Evolutionary conservation across 164 flowering plant genomes (phyloP).

Genomic region (Aristolochia californica): DNA sequence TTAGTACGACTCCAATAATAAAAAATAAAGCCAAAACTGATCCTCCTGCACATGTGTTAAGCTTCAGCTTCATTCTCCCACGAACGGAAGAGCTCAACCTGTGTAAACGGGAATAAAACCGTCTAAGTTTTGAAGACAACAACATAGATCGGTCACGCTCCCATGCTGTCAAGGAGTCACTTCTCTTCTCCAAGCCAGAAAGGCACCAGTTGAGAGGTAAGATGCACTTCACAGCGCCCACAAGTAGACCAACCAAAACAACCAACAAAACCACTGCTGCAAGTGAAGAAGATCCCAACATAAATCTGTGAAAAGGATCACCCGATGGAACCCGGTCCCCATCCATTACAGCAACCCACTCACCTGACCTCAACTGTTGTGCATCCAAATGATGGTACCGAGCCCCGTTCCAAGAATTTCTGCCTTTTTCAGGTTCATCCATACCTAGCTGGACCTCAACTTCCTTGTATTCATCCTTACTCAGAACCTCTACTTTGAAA

Average conservation of each 20-base stretch:
- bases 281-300: constrained; percentile 54
- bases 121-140: constrained; percentile 44
- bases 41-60: constrained; percentile 43
- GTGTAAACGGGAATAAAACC: constrained; percentile 62
- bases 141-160: constrained; percentile 41
- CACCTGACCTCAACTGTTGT: constrained; percentile 56
- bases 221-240: constrained; percentile 68
- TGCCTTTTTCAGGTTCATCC: constrained; percentile 44
- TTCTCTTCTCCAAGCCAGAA: constrained; percentile 47
- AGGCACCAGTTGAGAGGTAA: constrained; percentile 62
- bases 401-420: constrained; percentile 88
- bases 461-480: constrained; percentile 56
- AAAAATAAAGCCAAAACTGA: constrained; percentile 31
- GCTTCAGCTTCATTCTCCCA: constrained; percentile 42
- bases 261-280: constrained; percentile 30
- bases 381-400: constrained; percentile 84
- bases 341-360: constrained; percentile 81
- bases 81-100: constrained; percentile 30
- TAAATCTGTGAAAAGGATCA: constrained; percentile 39
- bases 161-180: constrained; percentile 39
- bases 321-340: constrained; percentile 91
- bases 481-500: constrained; percentile 61
- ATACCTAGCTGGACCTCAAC: constrained; percentile 63
- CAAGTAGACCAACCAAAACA: constrained; percentile 51
- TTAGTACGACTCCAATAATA: constrained; percentile 30